Evolutionary conservation across 352 stramenopile species (phyloP), one percentile per base, ranked within the genome.

Genomic region (Blastocystis sp.): DNA sequence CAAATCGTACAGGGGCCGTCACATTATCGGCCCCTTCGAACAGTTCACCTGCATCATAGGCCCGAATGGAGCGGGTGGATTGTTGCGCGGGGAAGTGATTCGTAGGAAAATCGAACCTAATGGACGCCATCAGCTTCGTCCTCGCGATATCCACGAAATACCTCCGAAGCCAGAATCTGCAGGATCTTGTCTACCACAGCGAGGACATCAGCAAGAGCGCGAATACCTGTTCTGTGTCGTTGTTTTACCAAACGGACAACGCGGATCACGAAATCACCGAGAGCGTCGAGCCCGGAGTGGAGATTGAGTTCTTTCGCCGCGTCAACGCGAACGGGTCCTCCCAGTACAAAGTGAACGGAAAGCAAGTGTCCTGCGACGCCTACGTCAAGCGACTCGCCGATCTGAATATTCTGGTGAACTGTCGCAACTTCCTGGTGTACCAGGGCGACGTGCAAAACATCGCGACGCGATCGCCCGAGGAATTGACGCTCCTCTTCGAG

Each of bases 361-460:
- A 90, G 52, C 45, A 66, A 1, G 77, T 89, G n/a, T 92, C 91
- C 5, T 95, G 93, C 59, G 95, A 98, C 11, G 91, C 91, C 21
- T 99, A 99, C 89, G 94, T 98, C 90, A 89, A 91, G 9, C 92
- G 93, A 69, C 92, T 99, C 2, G 94, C 95, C 60, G 92, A 95
- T 43, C 98, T 99, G 89, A 96, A 96, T 2, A 96, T 99, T 38
- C 91, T 99, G 38, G 93, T 98, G 52, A 98, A 98, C 90, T 96
- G 96, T 7, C 92, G 96, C n/a, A 99, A 99, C 91, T 99, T 99
- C 89, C 89, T 99, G 7, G 96, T 99, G 4, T 99, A 99, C 91
- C 97, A 99, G 76, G 96, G 96, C 56, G 97, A 99, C 90, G 96
- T 99, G 38, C 96, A 99, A 90, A 95, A 92, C 40, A 96, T 99